Conservation (phyloP, 75 land plant genomes). For the Pseudotsuga menziesii region DNA sequence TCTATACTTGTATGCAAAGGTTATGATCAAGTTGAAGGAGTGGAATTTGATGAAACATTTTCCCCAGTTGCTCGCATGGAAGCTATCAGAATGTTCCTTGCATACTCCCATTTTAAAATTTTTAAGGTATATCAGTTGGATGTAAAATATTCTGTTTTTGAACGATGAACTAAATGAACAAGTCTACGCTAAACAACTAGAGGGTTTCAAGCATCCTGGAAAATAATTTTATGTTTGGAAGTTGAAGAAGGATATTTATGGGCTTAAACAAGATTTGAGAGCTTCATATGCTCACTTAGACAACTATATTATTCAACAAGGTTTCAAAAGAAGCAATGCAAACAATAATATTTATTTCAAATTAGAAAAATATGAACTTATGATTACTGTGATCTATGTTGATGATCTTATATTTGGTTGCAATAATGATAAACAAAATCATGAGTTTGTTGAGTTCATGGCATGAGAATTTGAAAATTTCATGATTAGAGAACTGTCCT, state of each 20-base stretch:
- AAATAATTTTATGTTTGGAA: background rate
- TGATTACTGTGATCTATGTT: background rate
- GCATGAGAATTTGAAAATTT: background rate
- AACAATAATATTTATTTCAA: background rate
- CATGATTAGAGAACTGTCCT: background rate
- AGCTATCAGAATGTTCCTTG: background rate
- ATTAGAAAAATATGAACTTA: too few relatives aligned
- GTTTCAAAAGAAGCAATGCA: too few relatives aligned
- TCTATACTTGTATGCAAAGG: background rate
- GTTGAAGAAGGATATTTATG: background rate
- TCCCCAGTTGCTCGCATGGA: background rate
- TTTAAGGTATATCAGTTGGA: background rate
- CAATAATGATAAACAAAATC: too few relatives aligned
- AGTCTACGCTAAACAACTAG: background rate
- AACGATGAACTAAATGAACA: background rate
- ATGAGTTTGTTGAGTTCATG: background rate
- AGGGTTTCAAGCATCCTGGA: background rate
- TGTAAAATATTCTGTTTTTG: background rate
- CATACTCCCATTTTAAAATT: background rate
- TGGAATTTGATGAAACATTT: background rate
- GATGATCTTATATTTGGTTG: background rate
- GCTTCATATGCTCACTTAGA: background rate
- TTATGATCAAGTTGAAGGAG: background rate
- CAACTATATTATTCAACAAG: background rate
- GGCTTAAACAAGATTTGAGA: background rate